phyloP scores from a whole-genome alignment of 306 rosid genomes.

The Hylodesmum podocarpum region DNA sequence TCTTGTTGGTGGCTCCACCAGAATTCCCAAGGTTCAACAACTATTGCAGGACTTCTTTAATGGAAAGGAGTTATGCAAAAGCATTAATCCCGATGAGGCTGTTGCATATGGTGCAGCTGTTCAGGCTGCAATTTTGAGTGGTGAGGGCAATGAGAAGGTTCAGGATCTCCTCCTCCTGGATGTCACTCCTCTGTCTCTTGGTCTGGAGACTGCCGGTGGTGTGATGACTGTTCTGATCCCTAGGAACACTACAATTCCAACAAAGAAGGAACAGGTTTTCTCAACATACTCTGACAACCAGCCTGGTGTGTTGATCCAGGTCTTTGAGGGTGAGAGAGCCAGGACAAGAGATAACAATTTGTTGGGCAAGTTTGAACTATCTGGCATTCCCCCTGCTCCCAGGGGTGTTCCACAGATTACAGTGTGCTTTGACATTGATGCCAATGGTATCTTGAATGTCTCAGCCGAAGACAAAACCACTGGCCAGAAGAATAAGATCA shows the following conservation, averaged over 20 bases:
- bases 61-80: constrained; percentile 1
- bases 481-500: constrained; percentile 11
- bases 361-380: constrained; percentile 15
- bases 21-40: constrained; percentile 16
- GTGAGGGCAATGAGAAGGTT: constrained; percentile 22
- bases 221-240: constrained; percentile 9
- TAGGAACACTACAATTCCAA: constrained; percentile 11
- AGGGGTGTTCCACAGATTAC: constrained; percentile 15
- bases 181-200: constrained; percentile 15
- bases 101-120: constrained; percentile 19
- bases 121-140: constrained; percentile 4
- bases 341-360: constrained; percentile 12
- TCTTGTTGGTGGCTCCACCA: constrained; percentile 12
- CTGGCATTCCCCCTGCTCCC: constrained; percentile 16
- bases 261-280: constrained; percentile 9
- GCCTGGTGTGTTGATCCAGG: constrained; percentile 7
- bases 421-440: constrained; percentile 12
- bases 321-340: constrained; percentile 3
- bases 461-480: constrained; percentile 16
- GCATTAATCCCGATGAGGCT: constrained; percentile 15
- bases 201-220: constrained; percentile 4
- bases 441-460: constrained; percentile 14
- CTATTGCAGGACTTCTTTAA: constrained; percentile 3
- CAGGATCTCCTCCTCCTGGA: constrained; percentile 6
- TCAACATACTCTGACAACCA: constrained; percentile 5